A percentile compares a stretch with the other conserved stretches of the same genome.
These are phyloP conservation scores for Aspergillus persii DNA, from an alignment of 2,329 filamentous ascomycete species.

Conservation along the genomic window DNA sequence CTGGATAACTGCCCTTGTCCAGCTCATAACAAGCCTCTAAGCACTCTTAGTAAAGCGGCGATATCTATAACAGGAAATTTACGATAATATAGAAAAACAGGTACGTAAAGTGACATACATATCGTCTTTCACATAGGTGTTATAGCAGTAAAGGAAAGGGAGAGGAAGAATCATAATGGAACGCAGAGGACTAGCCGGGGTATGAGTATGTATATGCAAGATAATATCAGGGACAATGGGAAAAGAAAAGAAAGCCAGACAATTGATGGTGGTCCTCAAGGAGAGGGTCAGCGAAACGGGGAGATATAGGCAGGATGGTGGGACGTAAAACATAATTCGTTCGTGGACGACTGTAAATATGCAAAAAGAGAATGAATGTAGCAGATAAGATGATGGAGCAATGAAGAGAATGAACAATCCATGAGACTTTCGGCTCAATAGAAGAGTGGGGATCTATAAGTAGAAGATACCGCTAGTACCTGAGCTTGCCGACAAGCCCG, in stretches of 20 bases:
- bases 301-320: neutral
- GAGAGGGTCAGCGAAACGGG: neutral
- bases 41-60: too few species aligned
- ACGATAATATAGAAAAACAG: neutral
- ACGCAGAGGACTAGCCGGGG: neutral
- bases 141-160: neutral
- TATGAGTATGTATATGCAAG: neutral
- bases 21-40: too few species aligned
- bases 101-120: neutral
- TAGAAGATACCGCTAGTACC: conserved; percentile 38
- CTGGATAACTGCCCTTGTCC: too few species aligned
- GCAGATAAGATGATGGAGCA: neutral
- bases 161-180: neutral
- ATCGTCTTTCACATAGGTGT: neutral
- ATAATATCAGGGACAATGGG: neutral
- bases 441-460: too few species aligned
- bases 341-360: neutral
- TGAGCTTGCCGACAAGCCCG: conserved; percentile 52
- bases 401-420: neutral
- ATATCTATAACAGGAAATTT: neutral
- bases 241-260: neutral
- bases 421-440: neutral
- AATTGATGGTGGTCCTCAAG: neutral
- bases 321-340: neutral
- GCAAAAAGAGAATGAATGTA: neutral